phyloP scores from a whole-genome alignment of 805 yeast genomes.

The Candida boidinii region DNA sequence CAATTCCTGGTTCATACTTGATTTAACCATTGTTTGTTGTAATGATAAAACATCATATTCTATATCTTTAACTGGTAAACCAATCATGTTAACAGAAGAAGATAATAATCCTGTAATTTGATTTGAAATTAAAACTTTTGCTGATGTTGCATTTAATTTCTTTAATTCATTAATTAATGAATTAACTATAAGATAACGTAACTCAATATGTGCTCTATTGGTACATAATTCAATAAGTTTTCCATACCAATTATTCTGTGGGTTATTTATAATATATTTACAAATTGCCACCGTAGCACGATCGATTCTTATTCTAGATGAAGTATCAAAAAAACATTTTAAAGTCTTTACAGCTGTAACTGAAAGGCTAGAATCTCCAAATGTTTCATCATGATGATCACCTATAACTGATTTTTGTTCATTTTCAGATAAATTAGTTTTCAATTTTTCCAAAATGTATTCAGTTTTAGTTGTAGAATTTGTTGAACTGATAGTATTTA shows the following conservation, averaged over 20 bases:
- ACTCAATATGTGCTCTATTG: constrained; percentile 52
- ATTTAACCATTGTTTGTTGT: constrained; percentile 27
- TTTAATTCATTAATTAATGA: constrained; percentile 49
- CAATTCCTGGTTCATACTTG: constrained; percentile 20
- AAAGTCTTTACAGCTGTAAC: constrained; percentile 38
- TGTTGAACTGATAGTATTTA: constrained; percentile 22
- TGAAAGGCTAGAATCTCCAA: constrained; percentile 9
- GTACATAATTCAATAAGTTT: constrained; percentile 56
- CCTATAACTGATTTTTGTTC: neutral
- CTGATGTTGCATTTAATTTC: constrained; percentile 7
- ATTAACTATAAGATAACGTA: constrained; percentile 21
- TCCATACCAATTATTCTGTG: constrained; percentile 40
- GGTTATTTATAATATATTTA: constrained; percentile 28
- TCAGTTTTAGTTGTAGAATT: neutral
- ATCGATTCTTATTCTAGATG: constrained; percentile 51
- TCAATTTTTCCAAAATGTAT: too few species aligned
- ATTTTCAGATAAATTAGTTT: too few species aligned
- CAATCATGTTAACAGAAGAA: constrained; percentile 77
- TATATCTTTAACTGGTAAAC: constrained; percentile 77
- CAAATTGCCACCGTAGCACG: constrained; percentile 47
- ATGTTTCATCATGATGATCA: constrained; percentile 10
- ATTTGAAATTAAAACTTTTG: constrained; percentile 14
- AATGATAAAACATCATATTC: constrained; percentile 48
- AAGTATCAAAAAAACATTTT: constrained; percentile 54
- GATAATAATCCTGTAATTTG: constrained; percentile 44